These are phyloP conservation scores for Rosa rugosa DNA, from an alignment of 306 rosid genomes.

Conservation along the genomic window DNA sequence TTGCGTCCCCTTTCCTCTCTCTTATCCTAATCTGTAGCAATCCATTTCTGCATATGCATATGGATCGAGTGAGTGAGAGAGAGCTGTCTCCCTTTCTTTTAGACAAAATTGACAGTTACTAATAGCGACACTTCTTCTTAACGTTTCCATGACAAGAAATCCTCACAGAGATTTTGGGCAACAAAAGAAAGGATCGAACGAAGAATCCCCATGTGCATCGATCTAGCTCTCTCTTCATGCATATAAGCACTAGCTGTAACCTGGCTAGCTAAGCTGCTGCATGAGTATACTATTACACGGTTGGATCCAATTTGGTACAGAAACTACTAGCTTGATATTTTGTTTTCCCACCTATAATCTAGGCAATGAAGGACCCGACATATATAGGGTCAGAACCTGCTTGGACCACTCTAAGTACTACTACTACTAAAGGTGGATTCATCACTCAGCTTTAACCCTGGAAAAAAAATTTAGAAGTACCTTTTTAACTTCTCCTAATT, in stretches of 20 bases:
- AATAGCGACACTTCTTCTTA: conserved; percentile 44
- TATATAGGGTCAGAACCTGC: background rate
- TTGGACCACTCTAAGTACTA: background rate
- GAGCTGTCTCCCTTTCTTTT: conserved; percentile 27
- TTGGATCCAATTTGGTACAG: background rate
- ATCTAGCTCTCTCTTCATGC: background rate
- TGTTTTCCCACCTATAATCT: background rate
- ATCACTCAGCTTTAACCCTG: background rate
- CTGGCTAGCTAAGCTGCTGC: background rate
- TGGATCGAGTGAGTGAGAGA: background rate
- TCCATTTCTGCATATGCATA: conserved; percentile 30
- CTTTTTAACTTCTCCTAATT: background rate
- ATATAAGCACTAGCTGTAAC: background rate
- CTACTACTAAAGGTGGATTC: background rate
- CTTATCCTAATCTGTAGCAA: conserved; percentile 33
- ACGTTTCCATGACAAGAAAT: conserved; percentile 6
- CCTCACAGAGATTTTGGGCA: conserved; percentile 29
- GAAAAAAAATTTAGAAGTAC: too few relatives aligned
- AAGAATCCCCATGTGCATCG: conserved; percentile 15
- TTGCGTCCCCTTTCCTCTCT: conserved; percentile 28
- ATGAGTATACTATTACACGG: background rate
- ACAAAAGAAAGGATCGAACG: background rate
- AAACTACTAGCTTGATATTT: background rate
- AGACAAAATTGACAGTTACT: conserved; percentile 38
- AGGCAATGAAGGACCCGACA: conserved; percentile 1